A percentile compares a stretch with the other conserved stretches of the same genome.
phyloP scores from a whole-genome alignment of 495 filamentous ascomycete genomes.

The Penicillium lividum region DNA sequence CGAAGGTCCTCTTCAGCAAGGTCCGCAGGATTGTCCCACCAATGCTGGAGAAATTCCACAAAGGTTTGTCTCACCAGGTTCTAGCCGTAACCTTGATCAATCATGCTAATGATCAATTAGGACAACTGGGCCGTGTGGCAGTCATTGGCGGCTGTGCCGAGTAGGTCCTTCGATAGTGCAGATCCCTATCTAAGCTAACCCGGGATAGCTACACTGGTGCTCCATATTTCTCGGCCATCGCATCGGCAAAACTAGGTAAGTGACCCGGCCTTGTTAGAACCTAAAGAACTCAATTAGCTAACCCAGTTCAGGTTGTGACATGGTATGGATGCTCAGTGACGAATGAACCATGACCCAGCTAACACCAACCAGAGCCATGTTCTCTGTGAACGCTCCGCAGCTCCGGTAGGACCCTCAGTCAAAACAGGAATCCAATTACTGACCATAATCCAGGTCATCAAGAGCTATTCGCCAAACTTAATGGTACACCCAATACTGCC shows the following conservation, averaged over 20 bases:
- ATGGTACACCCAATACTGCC: slow-evolving; percentile 99
- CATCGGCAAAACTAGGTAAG: slow-evolving; percentile 75
- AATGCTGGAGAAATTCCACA: slow-evolving; percentile 94
- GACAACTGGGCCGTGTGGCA: slow-evolving; percentile 87
- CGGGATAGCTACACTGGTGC: slow-evolving; percentile 81
- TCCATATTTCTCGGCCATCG: slow-evolving; percentile 97
- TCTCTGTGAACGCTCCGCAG: slow-evolving; percentile 89
- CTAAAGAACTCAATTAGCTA: neutral
- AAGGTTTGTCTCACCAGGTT: slow-evolving; percentile 58
- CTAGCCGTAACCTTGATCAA: neutral
- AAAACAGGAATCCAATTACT: too few species aligned
- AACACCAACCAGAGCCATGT: slow-evolving; percentile 74
- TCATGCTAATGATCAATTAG: slow-evolving; percentile 43
- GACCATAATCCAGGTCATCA: slow-evolving; percentile 64
- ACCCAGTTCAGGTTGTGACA: slow-evolving; percentile 63
- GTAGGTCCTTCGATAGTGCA: slow-evolving; percentile 32
- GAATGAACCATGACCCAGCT: slow-evolving; percentile 1
- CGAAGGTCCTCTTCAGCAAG: slow-evolving; percentile 74
- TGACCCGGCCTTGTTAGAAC: slow-evolving; percentile 1
- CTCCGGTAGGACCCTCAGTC: slow-evolving; percentile 40
- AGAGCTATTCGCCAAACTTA: slow-evolving; percentile 95
- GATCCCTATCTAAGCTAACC: slow-evolving; percentile 16
- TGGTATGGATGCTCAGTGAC: slow-evolving; percentile 50
- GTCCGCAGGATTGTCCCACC: slow-evolving; percentile 92
- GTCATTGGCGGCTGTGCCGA: slow-evolving; percentile 95